phyloP scores from a whole-genome alignment of 2,329 filamentous ascomycete species.

The Penicillium aurantiogriseum region DNA sequence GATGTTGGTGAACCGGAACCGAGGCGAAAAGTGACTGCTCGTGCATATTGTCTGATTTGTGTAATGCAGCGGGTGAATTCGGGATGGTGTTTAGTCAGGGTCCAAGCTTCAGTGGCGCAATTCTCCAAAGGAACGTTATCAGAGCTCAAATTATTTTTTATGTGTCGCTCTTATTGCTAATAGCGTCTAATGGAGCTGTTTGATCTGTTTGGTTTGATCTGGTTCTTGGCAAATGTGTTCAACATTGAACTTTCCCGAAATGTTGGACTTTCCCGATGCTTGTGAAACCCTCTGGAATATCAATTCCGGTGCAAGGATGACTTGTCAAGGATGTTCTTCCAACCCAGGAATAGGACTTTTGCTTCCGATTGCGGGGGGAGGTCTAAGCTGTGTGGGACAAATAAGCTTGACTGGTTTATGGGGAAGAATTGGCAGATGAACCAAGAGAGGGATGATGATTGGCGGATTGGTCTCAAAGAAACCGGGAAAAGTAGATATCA shows the following conservation, averaged over 20 bases:
- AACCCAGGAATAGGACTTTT: background rate
- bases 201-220: background rate
- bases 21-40: slow-evolving; percentile 62
- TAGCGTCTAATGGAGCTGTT: background rate
- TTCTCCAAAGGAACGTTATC: slow-evolving; percentile 6
- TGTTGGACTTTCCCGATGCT: background rate
- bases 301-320: background rate
- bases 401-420: background rate
- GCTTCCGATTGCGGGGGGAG: background rate
- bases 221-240: background rate
- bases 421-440: background rate
- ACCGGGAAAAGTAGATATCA: background rate
- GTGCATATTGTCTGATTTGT: slow-evolving; percentile 50
- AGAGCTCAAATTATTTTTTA: slow-evolving; percentile 10
- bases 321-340: background rate
- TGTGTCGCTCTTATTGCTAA: slow-evolving; percentile 18
- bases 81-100: slow-evolving; percentile 23
- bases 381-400: slow-evolving; percentile 6
- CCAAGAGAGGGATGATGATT: background rate
- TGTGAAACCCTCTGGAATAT: background rate
- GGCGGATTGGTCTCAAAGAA: background rate
- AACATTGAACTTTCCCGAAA: background rate
- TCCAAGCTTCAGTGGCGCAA: slow-evolving; percentile 22
- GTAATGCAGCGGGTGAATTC: slow-evolving; percentile 17
- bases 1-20: slow-evolving; percentile 56